phyloP scores from a whole-genome alignment of 441 rosid species.

The Eugenia klotzschiana region DNA sequence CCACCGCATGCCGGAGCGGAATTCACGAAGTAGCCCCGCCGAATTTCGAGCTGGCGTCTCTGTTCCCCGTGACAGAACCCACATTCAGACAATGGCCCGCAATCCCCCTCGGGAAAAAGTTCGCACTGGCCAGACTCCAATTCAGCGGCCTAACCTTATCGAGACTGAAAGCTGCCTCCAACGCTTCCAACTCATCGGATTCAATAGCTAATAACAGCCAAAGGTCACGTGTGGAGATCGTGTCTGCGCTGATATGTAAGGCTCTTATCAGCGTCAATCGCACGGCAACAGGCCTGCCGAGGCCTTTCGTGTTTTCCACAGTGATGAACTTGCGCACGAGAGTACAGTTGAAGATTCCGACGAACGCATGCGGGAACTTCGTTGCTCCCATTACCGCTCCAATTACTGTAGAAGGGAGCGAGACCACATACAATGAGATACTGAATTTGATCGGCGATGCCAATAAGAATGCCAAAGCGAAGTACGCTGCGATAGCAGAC shows the following conservation, averaged over 20 bases:
- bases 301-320: not conserved
- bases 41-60: not conserved
- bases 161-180: not conserved
- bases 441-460: not conserved
- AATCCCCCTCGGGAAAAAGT: not conserved
- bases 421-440: not conserved
- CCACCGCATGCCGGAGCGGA: not conserved
- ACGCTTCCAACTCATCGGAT: not conserved
- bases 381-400: not conserved
- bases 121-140: not conserved
- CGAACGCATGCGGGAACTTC: constrained; percentile 8
- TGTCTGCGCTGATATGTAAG: not conserved
- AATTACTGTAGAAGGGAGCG: not conserved
- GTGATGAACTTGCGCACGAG: constrained; percentile 2
- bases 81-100: not conserved
- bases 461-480: not conserved
- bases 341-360: not conserved
- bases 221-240: constrained; percentile 7
- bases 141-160: not conserved
- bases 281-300: not conserved
- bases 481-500: not conserved
- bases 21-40: not conserved
- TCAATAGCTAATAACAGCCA: not conserved
- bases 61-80: constrained; percentile 7
- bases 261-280: not conserved